A percentile compares a stretch with the other conserved stretches of the same genome.
Conservation (phyloP, 2,329 filamentous ascomycete species). For the Paracamarosporium sp. region DNA sequence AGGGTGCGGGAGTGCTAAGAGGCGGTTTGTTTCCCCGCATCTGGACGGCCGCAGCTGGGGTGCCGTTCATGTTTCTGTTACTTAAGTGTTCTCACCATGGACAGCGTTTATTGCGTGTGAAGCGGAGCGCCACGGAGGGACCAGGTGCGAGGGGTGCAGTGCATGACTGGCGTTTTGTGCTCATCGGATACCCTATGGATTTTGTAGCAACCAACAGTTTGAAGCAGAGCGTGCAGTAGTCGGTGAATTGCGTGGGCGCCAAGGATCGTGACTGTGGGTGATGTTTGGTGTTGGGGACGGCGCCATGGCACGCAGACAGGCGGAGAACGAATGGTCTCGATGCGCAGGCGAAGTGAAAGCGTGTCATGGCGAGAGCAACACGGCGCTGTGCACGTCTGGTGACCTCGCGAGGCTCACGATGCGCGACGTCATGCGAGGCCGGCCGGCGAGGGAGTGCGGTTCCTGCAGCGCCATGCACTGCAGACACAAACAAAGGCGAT, state of each 20-base stretch:
- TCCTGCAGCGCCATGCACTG: background rate
- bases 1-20: conserved; percentile 38
- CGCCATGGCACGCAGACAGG: conserved; percentile 22
- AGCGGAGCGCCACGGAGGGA: conserved; percentile 12
- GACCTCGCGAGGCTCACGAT: conserved; percentile 38
- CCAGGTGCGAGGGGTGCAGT: conserved; percentile 24
- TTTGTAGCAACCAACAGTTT: conserved; percentile 21
- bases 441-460: conserved; percentile 5
- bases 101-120: conserved; percentile 20
- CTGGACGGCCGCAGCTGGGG: conserved; percentile 18
- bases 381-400: conserved; percentile 8
- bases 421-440: conserved; percentile 40
- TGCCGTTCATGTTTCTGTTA: conserved; percentile 42
- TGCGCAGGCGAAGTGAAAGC: too few relatives aligned
- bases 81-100: conserved; percentile 28
- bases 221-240: conserved; percentile 11
- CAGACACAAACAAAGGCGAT: background rate
- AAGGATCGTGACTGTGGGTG: conserved; percentile 20
- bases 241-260: conserved; percentile 12
- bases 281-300: conserved; percentile 14
- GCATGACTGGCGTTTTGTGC: conserved; percentile 45
- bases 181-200: conserved; percentile 42
- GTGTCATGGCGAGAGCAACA: conserved; percentile 4
- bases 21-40: conserved; percentile 46
- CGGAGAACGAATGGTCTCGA: too few relatives aligned